phyloP scores from a whole-genome alignment of 768 basidiomycete species.

The Lyophyllum decastes region DNA sequence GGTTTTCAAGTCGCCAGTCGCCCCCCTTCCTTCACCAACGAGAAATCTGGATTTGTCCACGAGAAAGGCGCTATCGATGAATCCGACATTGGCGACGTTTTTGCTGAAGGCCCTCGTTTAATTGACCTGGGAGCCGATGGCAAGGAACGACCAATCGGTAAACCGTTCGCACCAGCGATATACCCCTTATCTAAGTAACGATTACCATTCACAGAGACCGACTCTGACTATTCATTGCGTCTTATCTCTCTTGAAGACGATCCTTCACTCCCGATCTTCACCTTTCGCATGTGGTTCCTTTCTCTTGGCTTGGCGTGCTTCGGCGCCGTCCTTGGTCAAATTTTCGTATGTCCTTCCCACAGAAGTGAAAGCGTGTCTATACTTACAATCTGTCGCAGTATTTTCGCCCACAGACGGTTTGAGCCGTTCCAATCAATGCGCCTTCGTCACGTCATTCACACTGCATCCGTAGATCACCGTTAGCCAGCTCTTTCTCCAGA shows the following conservation, averaged over 20 bases:
- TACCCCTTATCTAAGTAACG: not conserved
- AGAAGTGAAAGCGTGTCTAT: not conserved
- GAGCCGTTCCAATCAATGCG: no score
- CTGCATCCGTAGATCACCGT: conserved; percentile 28
- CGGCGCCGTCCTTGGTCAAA: conserved; percentile 39
- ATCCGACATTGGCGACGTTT: conserved; percentile 17
- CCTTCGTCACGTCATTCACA: not conserved
- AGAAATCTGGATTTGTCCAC: conserved; percentile 4
- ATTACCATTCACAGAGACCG: conserved; percentile 23
- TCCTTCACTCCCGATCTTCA: conserved; percentile 34
- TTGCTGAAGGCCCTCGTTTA: conserved; percentile 11
- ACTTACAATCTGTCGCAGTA: conserved; percentile 24
- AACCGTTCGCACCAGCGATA: not conserved
- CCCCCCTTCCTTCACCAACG: not conserved
- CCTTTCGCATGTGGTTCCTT: conserved; percentile 48
- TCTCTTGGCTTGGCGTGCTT: conserved; percentile 47
- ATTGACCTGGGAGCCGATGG: conserved; percentile 45
- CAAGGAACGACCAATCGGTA: conserved; percentile 49
- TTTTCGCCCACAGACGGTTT: conserved; percentile 40
- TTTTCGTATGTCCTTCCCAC: conserved; percentile 28
- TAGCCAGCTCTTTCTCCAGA: conserved; percentile 42
- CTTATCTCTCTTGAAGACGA: conserved; percentile 44
- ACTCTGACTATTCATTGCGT: conserved; percentile 36
- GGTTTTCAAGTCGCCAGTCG: not conserved
- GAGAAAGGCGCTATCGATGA: conserved; percentile 4